These are phyloP conservation scores for Gardenia jasminoides DNA, from an alignment of 257 asterid genomes.

Conservation along the genomic window DNA sequence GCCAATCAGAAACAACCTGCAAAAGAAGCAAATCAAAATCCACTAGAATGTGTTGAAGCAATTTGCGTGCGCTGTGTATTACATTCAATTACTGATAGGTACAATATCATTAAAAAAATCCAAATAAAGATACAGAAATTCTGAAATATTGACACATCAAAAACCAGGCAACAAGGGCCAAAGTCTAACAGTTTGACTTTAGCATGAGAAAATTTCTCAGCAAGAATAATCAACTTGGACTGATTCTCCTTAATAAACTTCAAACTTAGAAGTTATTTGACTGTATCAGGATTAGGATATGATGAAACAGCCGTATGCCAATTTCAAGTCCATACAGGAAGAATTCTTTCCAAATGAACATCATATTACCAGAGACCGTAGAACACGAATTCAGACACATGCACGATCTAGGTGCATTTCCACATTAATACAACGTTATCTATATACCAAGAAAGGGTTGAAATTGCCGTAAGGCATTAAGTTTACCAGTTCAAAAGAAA, in stretches of 20 bases:
- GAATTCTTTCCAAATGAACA: neutral
- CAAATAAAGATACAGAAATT: too few relatives aligned
- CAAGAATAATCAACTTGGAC: neutral
- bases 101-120: neutral
- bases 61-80: neutral
- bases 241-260: neutral
- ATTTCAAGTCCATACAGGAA: neutral
- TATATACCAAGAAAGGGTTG: neutral
- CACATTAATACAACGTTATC: neutral
- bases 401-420: neutral
- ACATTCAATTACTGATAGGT: neutral
- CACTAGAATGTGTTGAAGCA: neutral
- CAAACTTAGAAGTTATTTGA: neutral
- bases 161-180: neutral
- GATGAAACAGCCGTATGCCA: neutral
- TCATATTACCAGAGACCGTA: neutral
- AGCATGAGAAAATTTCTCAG: neutral
- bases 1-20: slow-evolving; percentile 67
- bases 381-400: neutral
- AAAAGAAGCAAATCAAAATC: slow-evolving; percentile 2
- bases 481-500: neutral
- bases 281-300: neutral
- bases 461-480: neutral
- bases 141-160: neutral
- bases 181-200: neutral